Evolutionary conservation across 179 eudicot genomes (phyloP).

Genomic region (Silene coronaria): DNA sequence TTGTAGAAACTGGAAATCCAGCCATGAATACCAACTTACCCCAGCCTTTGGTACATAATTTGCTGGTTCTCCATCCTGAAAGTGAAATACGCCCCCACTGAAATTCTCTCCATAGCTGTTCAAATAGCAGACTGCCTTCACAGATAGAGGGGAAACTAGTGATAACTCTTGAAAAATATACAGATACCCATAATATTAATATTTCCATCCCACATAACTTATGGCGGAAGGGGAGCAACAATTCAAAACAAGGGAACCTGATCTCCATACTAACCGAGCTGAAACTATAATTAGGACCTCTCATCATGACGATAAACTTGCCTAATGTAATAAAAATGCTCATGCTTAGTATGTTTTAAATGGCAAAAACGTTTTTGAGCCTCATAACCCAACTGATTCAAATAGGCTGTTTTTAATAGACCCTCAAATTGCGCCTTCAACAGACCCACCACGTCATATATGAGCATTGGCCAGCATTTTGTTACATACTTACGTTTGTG

Average conservation of each 20-base stretch:
- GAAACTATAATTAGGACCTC: too few species aligned
- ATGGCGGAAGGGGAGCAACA: not conserved
- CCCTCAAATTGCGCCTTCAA: too few species aligned
- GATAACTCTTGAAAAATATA: constrained; percentile 8
- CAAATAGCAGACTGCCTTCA: constrained; percentile 87
- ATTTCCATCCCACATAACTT: not conserved
- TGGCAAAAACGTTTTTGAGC: too few species aligned
- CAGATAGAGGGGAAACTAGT: constrained; percentile 8
- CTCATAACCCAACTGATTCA: too few species aligned
- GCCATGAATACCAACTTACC: constrained; percentile 39
- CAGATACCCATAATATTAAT: not conserved
- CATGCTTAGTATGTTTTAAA: too few species aligned
- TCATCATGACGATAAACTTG: too few species aligned
- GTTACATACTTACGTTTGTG: too few species aligned
- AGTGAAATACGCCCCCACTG: constrained; percentile 80
- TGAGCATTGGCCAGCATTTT: too few species aligned
- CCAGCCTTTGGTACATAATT: constrained; percentile 71
- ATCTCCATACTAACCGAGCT: too few species aligned
- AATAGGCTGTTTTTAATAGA: too few species aligned
- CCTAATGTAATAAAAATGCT: too few species aligned
- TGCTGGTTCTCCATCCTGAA: constrained; percentile 74
- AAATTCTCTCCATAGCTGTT: constrained; percentile 69
- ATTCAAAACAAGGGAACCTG: not conserved
- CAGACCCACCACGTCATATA: too few species aligned
- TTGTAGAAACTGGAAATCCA: not conserved